Percentiles rank a stretch among this genome's conserved stretches.
Conservation (phyloP, 2,329 filamentous ascomycete genomes). For the Aspergillus fructus region DNA sequence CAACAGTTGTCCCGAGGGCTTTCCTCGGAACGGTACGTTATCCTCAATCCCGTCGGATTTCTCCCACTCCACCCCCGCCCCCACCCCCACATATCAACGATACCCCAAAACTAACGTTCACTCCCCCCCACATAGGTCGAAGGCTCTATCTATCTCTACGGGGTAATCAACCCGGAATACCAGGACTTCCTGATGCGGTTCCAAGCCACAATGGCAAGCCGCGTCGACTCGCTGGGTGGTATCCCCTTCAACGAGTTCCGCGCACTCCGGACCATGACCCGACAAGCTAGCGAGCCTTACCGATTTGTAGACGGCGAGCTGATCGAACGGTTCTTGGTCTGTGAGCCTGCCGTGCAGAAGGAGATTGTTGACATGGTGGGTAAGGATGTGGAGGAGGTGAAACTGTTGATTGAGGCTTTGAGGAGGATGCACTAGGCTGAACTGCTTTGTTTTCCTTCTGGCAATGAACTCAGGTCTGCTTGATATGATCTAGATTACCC, state of each 20-base stretch:
- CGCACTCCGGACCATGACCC: slow-evolving; percentile 73
- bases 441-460: background rate
- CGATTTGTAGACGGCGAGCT: slow-evolving; percentile 92
- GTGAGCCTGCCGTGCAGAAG: slow-evolving; percentile 59
- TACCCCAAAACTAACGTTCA: slow-evolving; percentile 1
- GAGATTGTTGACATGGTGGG: slow-evolving; percentile 52
- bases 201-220: slow-evolving; percentile 67
- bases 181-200: slow-evolving; percentile 81
- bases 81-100: background rate
- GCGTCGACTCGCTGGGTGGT: slow-evolving; percentile 68
- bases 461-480: background rate
- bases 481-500: background rate
- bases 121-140: slow-evolving; percentile 62
- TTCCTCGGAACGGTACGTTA: slow-evolving; percentile 80
- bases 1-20: slow-evolving; percentile 74
- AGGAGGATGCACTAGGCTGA: slow-evolving; percentile 48
- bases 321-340: slow-evolving; percentile 78
- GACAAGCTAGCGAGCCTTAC: slow-evolving; percentile 72
- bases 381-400: slow-evolving; percentile 60
- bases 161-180: slow-evolving; percentile 68
- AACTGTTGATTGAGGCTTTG: slow-evolving; percentile 59
- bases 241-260: slow-evolving; percentile 77
- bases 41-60: background rate
- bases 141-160: slow-evolving; percentile 87
- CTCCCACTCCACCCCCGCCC: background rate